A percentile compares a stretch with the other conserved stretches of the same genome.
Conservation (phyloP, 1,139 yeast genomes). For the Taiozyma sp. region DNA sequence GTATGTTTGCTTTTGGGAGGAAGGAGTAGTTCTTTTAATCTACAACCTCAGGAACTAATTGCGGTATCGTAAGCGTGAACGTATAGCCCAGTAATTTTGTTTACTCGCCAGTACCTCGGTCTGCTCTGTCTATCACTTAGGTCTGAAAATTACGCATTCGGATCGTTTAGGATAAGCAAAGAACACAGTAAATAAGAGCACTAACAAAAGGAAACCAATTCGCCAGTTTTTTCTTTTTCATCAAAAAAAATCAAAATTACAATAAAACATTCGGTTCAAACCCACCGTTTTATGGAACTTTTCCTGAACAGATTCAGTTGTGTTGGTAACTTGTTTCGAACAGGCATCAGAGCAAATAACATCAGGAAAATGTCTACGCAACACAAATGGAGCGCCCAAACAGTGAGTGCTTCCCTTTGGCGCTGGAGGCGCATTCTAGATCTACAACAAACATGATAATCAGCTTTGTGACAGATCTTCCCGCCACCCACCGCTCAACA, state of each 20-base stretch:
- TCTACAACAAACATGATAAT: background rate
- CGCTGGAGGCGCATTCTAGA: background rate
- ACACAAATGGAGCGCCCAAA: slow-evolving; percentile 23
- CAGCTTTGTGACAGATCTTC: background rate
- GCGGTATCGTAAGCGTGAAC: too few relatives aligned
- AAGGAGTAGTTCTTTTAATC: slow-evolving; percentile 3
- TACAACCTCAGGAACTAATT: too few relatives aligned
- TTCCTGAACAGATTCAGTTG: slow-evolving; percentile 2
- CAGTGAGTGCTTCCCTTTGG: slow-evolving; percentile 15
- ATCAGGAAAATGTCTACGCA: slow-evolving; percentile 19
- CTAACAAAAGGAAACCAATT: background rate
- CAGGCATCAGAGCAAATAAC: background rate
- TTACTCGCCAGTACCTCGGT: too few relatives aligned
- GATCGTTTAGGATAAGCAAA: background rate
- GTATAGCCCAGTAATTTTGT: too few relatives aligned
- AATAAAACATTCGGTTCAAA: background rate
- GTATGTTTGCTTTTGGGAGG: slow-evolving; percentile 18
- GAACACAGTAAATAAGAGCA: background rate
- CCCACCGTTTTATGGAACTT: slow-evolving; percentile 8
- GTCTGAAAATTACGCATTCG: background rate
- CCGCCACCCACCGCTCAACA: background rate
- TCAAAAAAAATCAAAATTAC: background rate
- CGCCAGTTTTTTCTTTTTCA: background rate
- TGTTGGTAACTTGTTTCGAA: background rate
- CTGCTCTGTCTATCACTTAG: background rate